Evolutionary conservation across 1,284 basidiomycete species (phyloP), one percentile per base, ranked within the genome.

Genomic region (Sanghuangporus sanghuang): DNA sequence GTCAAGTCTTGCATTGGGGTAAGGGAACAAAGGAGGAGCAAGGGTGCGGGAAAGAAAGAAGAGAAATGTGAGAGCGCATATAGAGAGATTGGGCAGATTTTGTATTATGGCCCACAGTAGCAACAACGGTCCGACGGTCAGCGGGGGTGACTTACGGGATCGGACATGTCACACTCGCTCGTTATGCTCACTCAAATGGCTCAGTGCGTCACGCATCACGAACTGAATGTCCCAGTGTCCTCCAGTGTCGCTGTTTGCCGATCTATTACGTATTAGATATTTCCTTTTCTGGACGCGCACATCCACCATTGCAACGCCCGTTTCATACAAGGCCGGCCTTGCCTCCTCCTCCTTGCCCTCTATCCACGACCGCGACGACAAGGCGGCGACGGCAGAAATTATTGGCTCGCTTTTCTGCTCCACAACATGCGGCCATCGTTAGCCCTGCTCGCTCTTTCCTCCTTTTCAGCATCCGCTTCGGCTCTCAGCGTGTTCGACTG

Each of bases 401-500:
- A 7, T 46, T n/a, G 7, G 21, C 16, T 46, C 12, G 16, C 16
- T 46, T 46, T 46, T 46, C 21, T 46, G 16, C 44, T n/a, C 16
- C 44, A n/a, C 16, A 46, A 18, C 16, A 63, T 63, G 62, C 65
- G 57, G 44, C n/a, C 40, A 12, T 59, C 60, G 52, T 56, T 65
- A 54, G 59, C 52, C 6, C 40, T 55, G 9, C 50, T 61, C 32
- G 54, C 32, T 9, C 48, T 56, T 36, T 46, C 65, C 32, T 23
- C 55, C 14, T 54, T 59, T 7, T 35, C 62, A 6, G 38, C 62
- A 14, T 62, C 46, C 3, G 54, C 61, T 16, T 59, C 59, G 12
- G 36, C 56, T 8, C 62, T 63, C 50, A 53, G 40, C 40, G 44
- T 63, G 5, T 50, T 63, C 53, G 61, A 65, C 58, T 65, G 61